Percentiles rank a stretch among this genome's conserved stretches.
phyloP scores from a whole-genome alignment of 768 basidiomycete species.

The Exidia glandulosa region DNA sequence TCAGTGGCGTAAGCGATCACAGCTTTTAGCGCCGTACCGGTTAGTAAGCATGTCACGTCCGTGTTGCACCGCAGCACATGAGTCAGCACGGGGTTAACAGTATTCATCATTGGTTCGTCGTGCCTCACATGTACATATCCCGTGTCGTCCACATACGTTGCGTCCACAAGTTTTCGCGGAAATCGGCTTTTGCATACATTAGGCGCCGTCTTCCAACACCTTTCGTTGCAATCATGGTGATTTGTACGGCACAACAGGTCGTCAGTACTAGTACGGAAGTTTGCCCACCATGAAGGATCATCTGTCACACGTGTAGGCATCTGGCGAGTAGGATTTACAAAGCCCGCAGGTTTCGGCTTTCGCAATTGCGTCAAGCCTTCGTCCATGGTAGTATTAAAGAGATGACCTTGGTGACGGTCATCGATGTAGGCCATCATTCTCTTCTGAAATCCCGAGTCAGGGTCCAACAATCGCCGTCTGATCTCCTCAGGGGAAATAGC shows the following conservation, averaged over 20 bases:
- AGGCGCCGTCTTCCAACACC: conserved; percentile 21
- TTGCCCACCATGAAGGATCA: not conserved
- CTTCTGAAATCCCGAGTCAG: conserved; percentile 15
- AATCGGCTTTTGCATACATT: conserved; percentile 27
- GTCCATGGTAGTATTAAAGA: conserved; percentile 13
- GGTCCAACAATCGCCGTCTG: conserved; percentile 14
- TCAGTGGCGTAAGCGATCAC: conserved; percentile 31
- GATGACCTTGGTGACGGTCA: conserved; percentile 20
- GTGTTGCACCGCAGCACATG: conserved; percentile 29
- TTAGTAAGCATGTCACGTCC: conserved; percentile 28
- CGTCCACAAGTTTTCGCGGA: conserved; percentile 16
- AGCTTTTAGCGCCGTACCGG: conserved; percentile 32
- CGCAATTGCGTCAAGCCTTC: conserved; percentile 5
- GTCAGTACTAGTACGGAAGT: conserved; percentile 15
- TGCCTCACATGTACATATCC: conserved; percentile 20
- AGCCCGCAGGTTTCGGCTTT: not conserved
- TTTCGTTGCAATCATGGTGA: conserved; percentile 18
- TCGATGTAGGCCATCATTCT: conserved; percentile 22
- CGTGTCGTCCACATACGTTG: conserved; percentile 20
- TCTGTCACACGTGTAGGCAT: not conserved
- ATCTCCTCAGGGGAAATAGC: conserved; percentile 22
- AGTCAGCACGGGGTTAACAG: conserved; percentile 17
- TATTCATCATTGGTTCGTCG: conserved; percentile 27
- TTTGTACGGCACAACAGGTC: conserved; percentile 20
- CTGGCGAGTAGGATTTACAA: not conserved